Conservation (phyloP, 2,329 filamentous ascomycete species). For the Fusarium transvaalense region DNA sequence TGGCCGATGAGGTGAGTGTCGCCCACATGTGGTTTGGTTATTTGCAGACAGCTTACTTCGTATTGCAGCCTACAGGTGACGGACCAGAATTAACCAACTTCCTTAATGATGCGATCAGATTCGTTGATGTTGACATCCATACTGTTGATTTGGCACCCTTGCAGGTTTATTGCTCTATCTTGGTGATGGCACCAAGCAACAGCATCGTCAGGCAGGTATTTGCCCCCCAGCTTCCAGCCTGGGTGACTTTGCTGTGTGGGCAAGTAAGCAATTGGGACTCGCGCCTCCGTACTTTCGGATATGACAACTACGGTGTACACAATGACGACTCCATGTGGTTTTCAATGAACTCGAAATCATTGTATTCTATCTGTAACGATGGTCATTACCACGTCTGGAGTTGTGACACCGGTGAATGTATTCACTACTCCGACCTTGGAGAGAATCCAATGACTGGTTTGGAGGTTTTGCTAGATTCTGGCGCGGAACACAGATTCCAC, state of each 20-base stretch:
- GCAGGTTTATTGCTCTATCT: not conserved
- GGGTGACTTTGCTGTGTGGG: not conserved
- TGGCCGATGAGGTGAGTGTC: not conserved
- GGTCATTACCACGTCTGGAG: not conserved
- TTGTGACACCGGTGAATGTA: not conserved
- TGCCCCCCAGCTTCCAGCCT: accelerated
- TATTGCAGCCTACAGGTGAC: not conserved
- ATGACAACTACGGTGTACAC: no score
- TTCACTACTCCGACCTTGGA: not conserved
- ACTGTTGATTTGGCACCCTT: not conserved
- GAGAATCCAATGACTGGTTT: not conserved
- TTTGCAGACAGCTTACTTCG: not conserved
- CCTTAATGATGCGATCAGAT: not conserved
- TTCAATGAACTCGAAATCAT: not conserved
- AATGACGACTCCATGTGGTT: not conserved
- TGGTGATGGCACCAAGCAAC: not conserved
- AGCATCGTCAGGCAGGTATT: not conserved
- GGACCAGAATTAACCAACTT: not conserved
- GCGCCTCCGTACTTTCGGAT: not conserved
- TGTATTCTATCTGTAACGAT: accelerated
- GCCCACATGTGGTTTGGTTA: accelerated
- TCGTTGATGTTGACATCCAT: not conserved
- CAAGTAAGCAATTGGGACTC: not conserved
- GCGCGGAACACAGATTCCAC: not conserved
- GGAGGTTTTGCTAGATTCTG: not conserved